A percentile compares a stretch with the other conserved stretches of the same genome.
Evolutionary conservation across 202 grass and related monocot species (phyloP).

Genomic region (Setaria viridis): DNA sequence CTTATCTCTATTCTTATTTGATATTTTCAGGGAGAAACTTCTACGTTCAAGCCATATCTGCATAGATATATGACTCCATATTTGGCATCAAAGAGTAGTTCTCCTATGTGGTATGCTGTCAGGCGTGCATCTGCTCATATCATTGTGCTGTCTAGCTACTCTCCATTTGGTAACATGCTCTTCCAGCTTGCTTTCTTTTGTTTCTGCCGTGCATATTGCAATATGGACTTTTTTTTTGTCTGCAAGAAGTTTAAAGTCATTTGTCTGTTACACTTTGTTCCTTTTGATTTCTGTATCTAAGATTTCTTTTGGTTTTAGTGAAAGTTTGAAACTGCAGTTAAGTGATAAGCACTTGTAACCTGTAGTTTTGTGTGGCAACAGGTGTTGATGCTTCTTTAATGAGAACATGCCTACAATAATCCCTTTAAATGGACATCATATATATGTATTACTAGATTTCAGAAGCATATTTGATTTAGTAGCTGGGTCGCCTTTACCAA

Average conservation of each 20-base stretch:
- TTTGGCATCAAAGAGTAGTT: conserved; percentile 86
- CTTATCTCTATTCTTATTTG: conserved; percentile 24
- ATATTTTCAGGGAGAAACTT: conserved; percentile 71
- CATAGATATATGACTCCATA: conserved; percentile 81
- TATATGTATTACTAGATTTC: conserved; percentile 13
- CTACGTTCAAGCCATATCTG: conserved; percentile 80
- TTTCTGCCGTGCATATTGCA: conserved; percentile 26
- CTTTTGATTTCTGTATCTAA: conserved; percentile 13
- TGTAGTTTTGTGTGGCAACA: background rate
- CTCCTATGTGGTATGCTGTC: conserved; percentile 96
- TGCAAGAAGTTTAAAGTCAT: background rate
- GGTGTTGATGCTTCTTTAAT: background rate
- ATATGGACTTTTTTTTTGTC: background rate
- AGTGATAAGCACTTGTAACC: conserved; percentile 9
- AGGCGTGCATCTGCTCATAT: conserved; percentile 94
- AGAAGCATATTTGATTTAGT: conserved; percentile 14
- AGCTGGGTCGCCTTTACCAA: background rate
- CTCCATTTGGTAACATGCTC: conserved; percentile 83
- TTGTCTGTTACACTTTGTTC: conserved; percentile 4
- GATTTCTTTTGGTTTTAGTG: background rate
- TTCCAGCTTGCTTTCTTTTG: conserved; percentile 34
- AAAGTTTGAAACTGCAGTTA: conserved; percentile 20
- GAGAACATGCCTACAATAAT: background rate
- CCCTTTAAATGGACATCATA: background rate
- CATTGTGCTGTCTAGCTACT: conserved; percentile 96